Evolutionary conservation across 352 stramenopile species (phyloP), one percentile per base, ranked within the genome.

Genomic region (Paralagenidium karlingii): DNA sequence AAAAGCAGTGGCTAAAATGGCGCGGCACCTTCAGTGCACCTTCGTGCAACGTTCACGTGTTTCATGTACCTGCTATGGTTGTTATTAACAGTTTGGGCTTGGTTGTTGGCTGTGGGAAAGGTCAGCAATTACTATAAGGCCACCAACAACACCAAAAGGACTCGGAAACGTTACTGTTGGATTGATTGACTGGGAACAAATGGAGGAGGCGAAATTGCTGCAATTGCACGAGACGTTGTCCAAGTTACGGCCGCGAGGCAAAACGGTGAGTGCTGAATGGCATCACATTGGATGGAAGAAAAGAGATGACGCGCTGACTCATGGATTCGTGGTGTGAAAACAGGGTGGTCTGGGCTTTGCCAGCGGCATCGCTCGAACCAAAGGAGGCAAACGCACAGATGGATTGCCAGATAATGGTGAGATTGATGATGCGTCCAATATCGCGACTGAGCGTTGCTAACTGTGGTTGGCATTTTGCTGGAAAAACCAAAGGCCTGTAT

Each of bases 201-300:
- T 90, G 76, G 76, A 90, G 58, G 68, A 84, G 27, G 49, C 65
- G 50, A 90, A 90, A 66, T 73, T 90, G 38, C 68, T 87, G 41
- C 58, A 76, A 43, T 61, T 90, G 43, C 76, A 90, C 63, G 73
- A 90, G 40, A 76, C 82, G 65, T 73, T 90, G 45, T 82, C 75
- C 6, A 81, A 79, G 67, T 68, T 90, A 34, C 76, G 76, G 12
- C 76, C 76, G 8, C 73, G 75, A 27, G 76, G 76, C 44, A 90
- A 87, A 43, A 81, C 70, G 64, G 69, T 83, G 51, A 28, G 49
- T 45, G 13, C 26, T 16, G 29, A 8, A 45, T 24, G n/a, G 6
- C 15, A 15, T 30, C 32, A 9, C 29, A 25, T 8, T 38, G 11
- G 13, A n/a, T n/a, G n/a, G n/a, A n/a, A n/a, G n/a, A 12, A 11